Conservation (phyloP, 2,329 filamentous ascomycete genomes). For the Pyricularia grisea region DNA sequence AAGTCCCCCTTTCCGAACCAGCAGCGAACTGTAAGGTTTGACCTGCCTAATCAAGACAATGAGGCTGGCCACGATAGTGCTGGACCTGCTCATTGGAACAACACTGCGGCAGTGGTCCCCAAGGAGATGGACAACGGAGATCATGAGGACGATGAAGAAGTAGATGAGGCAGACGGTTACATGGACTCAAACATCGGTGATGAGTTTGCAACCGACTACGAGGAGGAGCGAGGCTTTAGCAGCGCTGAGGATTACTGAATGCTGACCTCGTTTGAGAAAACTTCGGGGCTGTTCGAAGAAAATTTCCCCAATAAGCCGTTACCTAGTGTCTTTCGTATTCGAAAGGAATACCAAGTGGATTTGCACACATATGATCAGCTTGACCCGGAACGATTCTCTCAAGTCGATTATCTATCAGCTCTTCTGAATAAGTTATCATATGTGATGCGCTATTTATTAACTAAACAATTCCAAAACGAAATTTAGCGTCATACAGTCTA, state of each 20-base stretch:
- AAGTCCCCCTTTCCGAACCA: not conserved
- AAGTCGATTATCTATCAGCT: too few species aligned
- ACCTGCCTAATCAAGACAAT: not conserved
- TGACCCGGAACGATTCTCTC: too few species aligned
- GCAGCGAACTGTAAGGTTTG: not conserved
- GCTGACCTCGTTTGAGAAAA: not conserved
- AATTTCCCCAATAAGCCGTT: not conserved
- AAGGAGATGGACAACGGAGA: not conserved
- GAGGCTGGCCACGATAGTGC: not conserved
- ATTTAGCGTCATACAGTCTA: not conserved
- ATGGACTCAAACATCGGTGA: not conserved
- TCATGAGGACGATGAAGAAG: constrained; percentile 6
- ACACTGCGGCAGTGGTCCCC: not conserved
- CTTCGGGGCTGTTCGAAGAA: not conserved
- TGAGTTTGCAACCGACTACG: constrained; percentile 1
- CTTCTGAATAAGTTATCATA: not conserved
- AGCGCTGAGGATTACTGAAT: constrained; percentile 3
- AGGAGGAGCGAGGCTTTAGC: constrained; percentile 3
- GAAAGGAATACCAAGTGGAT: not conserved
- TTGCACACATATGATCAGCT: not conserved
- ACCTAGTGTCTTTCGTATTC: not conserved
- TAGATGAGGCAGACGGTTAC: constrained; percentile 2
- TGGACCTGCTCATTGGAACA: not conserved
- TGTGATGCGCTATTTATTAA: not conserved
- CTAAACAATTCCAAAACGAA: not conserved